These are phyloP conservation scores for Solanum rostratum DNA, from an alignment of 257 asterid genomes.

Conservation along the genomic window DNA sequence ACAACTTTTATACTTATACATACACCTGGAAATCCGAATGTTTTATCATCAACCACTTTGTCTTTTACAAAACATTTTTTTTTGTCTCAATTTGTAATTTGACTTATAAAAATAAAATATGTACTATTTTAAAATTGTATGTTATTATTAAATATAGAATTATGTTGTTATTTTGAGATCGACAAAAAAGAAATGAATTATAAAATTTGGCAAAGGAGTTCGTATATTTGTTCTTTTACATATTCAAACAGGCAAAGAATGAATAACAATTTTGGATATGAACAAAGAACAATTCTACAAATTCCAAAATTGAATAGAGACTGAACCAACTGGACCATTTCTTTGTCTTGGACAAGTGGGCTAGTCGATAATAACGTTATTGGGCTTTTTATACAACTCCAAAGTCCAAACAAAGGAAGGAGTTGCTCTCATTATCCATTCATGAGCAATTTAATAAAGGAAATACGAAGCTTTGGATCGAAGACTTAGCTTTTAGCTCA, in stretches of 20 bases:
- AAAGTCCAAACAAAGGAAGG: neutral
- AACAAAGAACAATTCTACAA: neutral
- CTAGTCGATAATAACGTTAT: neutral
- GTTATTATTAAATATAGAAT: too few relatives aligned
- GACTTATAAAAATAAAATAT: too few relatives aligned
- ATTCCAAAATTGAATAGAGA: too few relatives aligned
- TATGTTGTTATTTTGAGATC: too few relatives aligned
- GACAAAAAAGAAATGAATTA: too few relatives aligned
- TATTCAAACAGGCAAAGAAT: too few relatives aligned
- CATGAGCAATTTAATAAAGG: neutral
- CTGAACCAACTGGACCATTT: neutral
- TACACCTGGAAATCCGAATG: neutral
- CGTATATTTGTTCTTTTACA: too few relatives aligned
- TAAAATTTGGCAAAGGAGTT: too few relatives aligned
- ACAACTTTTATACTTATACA: neutral
- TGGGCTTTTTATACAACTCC: neutral
- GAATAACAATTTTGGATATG: neutral
- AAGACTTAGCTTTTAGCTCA: too few relatives aligned
- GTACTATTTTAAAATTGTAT: too few relatives aligned
- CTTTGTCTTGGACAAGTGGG: neutral
- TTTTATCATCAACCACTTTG: neutral
- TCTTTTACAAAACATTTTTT: neutral
- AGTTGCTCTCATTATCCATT: neutral
- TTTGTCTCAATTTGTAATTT: neutral
- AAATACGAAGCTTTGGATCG: too few relatives aligned